phyloP scores from a whole-genome alignment of 2,329 filamentous ascomycete genomes.

The Mycocentrospora acerina region DNA sequence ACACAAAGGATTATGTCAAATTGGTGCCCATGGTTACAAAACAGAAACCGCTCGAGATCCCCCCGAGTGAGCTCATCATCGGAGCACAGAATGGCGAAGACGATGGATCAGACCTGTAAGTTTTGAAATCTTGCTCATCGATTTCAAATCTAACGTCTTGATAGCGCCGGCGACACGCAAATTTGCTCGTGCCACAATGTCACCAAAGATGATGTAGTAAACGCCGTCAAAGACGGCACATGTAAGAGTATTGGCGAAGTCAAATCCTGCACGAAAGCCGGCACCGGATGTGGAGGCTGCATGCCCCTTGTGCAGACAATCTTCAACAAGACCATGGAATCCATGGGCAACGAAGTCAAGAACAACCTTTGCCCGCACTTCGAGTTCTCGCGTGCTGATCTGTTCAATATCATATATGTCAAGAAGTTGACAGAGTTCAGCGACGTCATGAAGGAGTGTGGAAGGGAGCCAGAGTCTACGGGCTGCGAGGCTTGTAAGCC shows the following conservation, averaged over 20 bases:
- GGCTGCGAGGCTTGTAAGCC: conserved; percentile 90
- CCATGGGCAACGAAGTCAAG: conserved; percentile 82
- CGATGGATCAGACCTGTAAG: conserved; percentile 71
- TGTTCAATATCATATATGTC: conserved; percentile 87
- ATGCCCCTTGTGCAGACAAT: conserved; percentile 86
- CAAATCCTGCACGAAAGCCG: conserved; percentile 88
- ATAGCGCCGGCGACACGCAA: conserved; percentile 73
- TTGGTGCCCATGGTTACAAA: conserved; percentile 84
- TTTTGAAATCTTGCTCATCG: conserved; percentile 1
- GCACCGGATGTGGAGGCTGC: conserved; percentile 87
- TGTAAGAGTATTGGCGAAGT: conserved; percentile 82
- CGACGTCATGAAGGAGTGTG: conserved; percentile 77
- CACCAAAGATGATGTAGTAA: conserved; percentile 76
- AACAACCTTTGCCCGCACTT: conserved; percentile 88
- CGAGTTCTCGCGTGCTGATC: conserved; percentile 76
- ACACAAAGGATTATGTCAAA: conserved; percentile 88
- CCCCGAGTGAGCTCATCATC: conserved; percentile 80
- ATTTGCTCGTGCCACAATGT: conserved; percentile 95
- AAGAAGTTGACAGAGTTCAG: conserved; percentile 72
- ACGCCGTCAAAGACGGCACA: conserved; percentile 70
- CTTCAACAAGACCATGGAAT: conserved; percentile 84
- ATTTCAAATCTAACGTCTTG: conserved; percentile 13
- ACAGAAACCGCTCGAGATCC: conserved; percentile 74
- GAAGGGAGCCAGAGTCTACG: conserved; percentile 68
- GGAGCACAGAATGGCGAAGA: conserved; percentile 74